Evolutionary conservation across 257 asterid genomes (phyloP).

Genomic region (Leptodermis oblonga): DNA sequence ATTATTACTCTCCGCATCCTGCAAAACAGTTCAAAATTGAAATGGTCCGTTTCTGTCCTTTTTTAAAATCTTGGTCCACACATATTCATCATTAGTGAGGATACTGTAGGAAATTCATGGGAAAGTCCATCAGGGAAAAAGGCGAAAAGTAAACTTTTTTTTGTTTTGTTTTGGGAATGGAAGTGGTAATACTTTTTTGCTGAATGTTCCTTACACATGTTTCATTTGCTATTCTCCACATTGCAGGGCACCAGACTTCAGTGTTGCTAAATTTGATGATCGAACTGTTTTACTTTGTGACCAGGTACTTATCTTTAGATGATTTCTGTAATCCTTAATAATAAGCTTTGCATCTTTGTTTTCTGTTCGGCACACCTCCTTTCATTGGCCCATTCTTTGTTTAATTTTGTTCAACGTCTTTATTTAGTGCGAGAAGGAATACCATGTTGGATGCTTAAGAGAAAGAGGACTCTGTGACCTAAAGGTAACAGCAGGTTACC

Average conservation of each 20-base stretch:
- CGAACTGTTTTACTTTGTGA: conserved; percentile 90
- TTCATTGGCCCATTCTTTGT: background rate
- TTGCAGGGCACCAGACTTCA: conserved; percentile 83
- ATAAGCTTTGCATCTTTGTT: background rate
- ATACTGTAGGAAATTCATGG: background rate
- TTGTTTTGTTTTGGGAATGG: too few species aligned
- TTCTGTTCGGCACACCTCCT: conserved; percentile 6
- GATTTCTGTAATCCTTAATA: conserved; percentile 2
- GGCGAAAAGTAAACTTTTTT: too few species aligned
- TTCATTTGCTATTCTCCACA: conserved; percentile 19
- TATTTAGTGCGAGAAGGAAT: conserved; percentile 95
- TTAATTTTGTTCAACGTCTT: conserved; percentile 5
- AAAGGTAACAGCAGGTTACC: conserved; percentile 46
- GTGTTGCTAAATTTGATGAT: conserved; percentile 88
- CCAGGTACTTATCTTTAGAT: conserved; percentile 54
- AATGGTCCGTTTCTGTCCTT: too few species aligned
- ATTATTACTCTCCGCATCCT: too few species aligned
- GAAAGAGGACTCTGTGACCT: conserved; percentile 74
- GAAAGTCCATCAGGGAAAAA: background rate
- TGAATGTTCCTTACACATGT: background rate
- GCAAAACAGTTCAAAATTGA: too few species aligned
- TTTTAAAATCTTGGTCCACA: background rate
- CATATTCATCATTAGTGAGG: background rate
- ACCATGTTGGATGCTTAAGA: conserved; percentile 97
- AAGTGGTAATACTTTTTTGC: background rate